A percentile compares a stretch with the other conserved stretches of the same genome.
Evolutionary conservation across 108 stramenopile genomes (phyloP).

Genomic region (Ochromonas danica): DNA sequence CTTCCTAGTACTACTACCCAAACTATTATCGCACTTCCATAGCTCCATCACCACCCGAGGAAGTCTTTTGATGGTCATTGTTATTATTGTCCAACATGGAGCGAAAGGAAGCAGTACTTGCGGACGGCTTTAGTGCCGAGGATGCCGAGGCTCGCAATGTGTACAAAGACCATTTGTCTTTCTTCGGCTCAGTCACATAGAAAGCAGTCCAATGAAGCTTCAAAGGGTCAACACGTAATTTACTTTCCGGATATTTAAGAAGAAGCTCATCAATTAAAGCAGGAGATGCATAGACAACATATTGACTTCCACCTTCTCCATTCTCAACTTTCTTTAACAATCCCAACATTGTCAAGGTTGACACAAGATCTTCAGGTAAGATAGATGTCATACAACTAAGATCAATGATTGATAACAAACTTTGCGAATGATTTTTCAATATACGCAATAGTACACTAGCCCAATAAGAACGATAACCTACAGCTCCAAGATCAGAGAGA

Average conservation of each 20-base stretch:
- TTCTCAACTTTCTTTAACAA: conserved; percentile 57
- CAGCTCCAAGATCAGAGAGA: conserved; percentile 80
- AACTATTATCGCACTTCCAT: too few relatives aligned
- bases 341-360: conserved; percentile 82
- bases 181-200: conserved; percentile 78
- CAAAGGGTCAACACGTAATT: conserved; percentile 74
- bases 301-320: not conserved
- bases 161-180: conserved; percentile 79
- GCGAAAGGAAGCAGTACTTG: too few relatives aligned
- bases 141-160: not conserved
- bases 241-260: not conserved
- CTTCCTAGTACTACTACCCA: too few relatives aligned
- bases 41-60: too few relatives aligned
- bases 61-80: not conserved
- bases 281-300: not conserved
- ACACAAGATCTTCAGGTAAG: conserved; percentile 94
- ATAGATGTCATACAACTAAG: conserved; percentile 86
- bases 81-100: too few relatives aligned
- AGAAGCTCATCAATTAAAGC: not conserved
- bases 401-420: conserved; percentile 71
- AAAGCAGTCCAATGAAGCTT: conserved; percentile 95
- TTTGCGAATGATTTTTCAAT: not conserved
- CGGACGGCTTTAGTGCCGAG: too few relatives aligned
- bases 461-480: conserved; percentile 57
- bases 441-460: not conserved